These are phyloP conservation scores for Colletotrichum salicis DNA, from an alignment of 2,329 filamentous ascomycete genomes.

Conservation along the genomic window DNA sequence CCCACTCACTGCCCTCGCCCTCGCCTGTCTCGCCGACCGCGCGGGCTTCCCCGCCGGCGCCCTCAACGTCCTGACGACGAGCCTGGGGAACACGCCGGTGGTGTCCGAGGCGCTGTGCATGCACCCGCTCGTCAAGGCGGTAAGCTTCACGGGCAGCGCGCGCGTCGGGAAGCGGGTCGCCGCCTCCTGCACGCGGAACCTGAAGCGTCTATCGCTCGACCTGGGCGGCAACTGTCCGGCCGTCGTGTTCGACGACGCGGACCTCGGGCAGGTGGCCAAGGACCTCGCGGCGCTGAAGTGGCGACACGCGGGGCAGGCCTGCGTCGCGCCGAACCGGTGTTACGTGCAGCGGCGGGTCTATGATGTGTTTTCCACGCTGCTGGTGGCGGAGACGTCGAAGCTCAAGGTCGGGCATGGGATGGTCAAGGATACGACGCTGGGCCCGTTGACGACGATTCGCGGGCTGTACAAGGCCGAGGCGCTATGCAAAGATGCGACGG, in stretches of 20 bases:
- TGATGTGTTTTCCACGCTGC: constrained; percentile 64
- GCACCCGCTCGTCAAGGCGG: constrained; percentile 76
- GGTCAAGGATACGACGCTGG: constrained; percentile 44
- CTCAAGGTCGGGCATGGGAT: constrained; percentile 40
- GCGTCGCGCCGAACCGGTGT: constrained; percentile 67
- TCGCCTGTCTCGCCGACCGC: constrained; percentile 69
- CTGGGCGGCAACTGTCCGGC: constrained; percentile 76
- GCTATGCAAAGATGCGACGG: constrained; percentile 72
- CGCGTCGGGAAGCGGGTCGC: constrained; percentile 76
- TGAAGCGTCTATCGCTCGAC: constrained; percentile 74
- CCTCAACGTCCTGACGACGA: constrained; percentile 78
- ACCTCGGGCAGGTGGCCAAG: constrained; percentile 69
- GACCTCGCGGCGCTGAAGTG: constrained; percentile 63
- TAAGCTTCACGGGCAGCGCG: constrained; percentile 82
- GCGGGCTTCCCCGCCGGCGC: constrained; percentile 82
- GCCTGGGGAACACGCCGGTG: constrained; percentile 73
- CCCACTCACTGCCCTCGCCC: constrained; percentile 55
- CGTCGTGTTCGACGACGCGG: constrained; percentile 73
- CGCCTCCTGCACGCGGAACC: constrained; percentile 67
- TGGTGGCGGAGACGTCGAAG: constrained; percentile 42
- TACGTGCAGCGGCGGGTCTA: constrained; percentile 66
- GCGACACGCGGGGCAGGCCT: constrained; percentile 70
- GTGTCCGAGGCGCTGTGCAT: constrained; percentile 63
- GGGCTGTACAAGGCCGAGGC: constrained; percentile 50
- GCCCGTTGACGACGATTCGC: constrained; percentile 48